Percentiles rank a stretch among this genome's conserved stretches.
phyloP scores from a whole-genome alignment of 2,329 filamentous ascomycete genomes.

The Fusarium sp. region DNA sequence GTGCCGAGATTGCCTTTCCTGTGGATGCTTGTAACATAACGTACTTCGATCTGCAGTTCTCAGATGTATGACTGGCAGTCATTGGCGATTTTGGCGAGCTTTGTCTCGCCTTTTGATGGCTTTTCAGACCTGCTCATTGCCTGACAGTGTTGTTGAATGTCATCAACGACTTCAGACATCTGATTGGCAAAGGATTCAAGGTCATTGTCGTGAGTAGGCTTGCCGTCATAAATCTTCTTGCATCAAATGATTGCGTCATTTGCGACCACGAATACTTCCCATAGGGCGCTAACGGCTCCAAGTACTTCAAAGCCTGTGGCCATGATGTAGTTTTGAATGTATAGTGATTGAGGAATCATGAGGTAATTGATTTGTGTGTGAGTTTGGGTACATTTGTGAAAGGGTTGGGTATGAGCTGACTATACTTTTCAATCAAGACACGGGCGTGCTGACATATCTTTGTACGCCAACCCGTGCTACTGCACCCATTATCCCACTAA shows the following conservation, averaged over 20 bases:
- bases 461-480: too few species aligned
- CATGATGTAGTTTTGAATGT: neutral
- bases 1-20: neutral
- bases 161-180: neutral
- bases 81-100: neutral
- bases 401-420: too few species aligned
- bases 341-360: too few species aligned
- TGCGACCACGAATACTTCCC: slow-evolving; percentile 2
- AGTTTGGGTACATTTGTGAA: too few species aligned
- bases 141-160: neutral
- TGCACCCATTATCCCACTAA: too few species aligned
- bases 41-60: slow-evolving; percentile 5
- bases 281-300: neutral
- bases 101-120: neutral
- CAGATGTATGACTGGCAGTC: neutral
- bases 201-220: neutral
- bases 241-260: neutral
- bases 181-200: slow-evolving; percentile 3
- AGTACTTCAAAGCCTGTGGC: neutral
- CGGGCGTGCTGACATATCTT: too few species aligned
- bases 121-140: rapidly evolving
- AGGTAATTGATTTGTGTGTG: too few species aligned
- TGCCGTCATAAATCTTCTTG: slow-evolving; percentile 10
- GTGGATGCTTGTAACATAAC: neutral
- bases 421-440: too few species aligned